These are phyloP conservation scores for Hypoxylon sp. DNA, from an alignment of 2,329 filamentous ascomycete species.

Conservation along the genomic window DNA sequence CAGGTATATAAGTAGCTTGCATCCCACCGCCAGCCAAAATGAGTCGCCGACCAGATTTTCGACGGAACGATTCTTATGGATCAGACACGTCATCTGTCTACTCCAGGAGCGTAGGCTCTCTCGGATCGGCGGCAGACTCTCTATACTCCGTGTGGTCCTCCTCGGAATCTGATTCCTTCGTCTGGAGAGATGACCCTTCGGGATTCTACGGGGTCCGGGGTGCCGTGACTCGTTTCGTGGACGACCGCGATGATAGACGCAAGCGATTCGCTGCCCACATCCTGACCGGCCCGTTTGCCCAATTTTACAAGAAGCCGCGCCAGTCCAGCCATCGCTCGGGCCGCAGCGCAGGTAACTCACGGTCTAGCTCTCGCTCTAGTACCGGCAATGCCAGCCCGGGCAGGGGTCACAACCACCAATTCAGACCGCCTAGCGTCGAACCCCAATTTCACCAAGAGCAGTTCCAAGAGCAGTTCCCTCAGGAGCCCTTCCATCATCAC, in stretches of 20 bases:
- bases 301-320: slow-evolving; percentile 41
- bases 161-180: slow-evolving; percentile 47
- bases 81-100: slow-evolving; percentile 47
- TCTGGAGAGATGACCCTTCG: slow-evolving; percentile 47
- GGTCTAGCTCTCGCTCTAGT: slow-evolving; percentile 32
- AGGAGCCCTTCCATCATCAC: slow-evolving; percentile 22
- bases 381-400: slow-evolving; percentile 7
- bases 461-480: not conserved
- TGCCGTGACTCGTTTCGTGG: slow-evolving; percentile 48
- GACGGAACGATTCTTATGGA: slow-evolving; percentile 29
- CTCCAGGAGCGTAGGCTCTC: slow-evolving; percentile 32
- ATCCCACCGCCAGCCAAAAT: slow-evolving; percentile 28
- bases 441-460: slow-evolving; percentile 30
- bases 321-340: slow-evolving; percentile 25
- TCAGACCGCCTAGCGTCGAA: slow-evolving; percentile 13
- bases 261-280: slow-evolving; percentile 48
- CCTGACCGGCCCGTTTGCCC: slow-evolving; percentile 50
- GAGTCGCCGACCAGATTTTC: slow-evolving; percentile 36
- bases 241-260: slow-evolving; percentile 44
- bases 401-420: slow-evolving; percentile 10
- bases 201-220: slow-evolving; percentile 47
- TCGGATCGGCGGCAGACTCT: slow-evolving; percentile 27
- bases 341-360: slow-evolving; percentile 19
- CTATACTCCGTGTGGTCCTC: slow-evolving; percentile 47
- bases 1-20: slow-evolving; percentile 26